Evolutionary conservation across 148 eudicot species (phyloP), one percentile per base, ranked within the genome.

Genomic region (Persicaria tinctoria): DNA sequence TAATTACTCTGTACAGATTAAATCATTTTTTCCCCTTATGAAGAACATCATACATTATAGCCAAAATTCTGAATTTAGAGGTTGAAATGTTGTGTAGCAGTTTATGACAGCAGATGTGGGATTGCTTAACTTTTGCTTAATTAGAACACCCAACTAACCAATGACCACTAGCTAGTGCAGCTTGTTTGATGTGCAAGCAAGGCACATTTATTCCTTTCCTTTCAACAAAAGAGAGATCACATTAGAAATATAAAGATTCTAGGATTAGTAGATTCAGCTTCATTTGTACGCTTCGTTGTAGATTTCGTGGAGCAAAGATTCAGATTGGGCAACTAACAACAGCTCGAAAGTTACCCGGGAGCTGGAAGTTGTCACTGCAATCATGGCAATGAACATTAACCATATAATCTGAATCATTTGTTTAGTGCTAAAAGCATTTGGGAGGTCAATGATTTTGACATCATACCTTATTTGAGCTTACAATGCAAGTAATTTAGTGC

Each of bases 381-480:
- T 60, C 4, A 60, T 60, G 68, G 23, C 68, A 60, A 0, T 60
- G 44, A 60, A 60, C 41, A 60, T 60, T 60, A 38, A 60, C 4
- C 8, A 60, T n/a, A n/a, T n/a, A n/a, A n/a, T 41, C 68, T 60
- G 44, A 27, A 60, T 60, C 68, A 60, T 23, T 60, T 54, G 9
- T 57, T 57, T 60, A 32, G 41, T 60, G 68, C 5, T 60, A 60
- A 60, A 69, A 83, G 71, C 78, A 62, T 20, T 73, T 88, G 71
- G 76, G 79, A 77, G 75, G 79, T 70, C 74, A 64, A 82, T 17
- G 80, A 84, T 75, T 84, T 87, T 4, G 84, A 82, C 74, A 73
- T 79, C 71, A 74, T 84, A 62, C 84, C 84, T 60, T 60, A 23
- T 20, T 60, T 27, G 41, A 60, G 44, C 38, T 23, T 60, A 60